Conservation (phyloP, 805 yeast genomes). For the Hanseniaspora meyeri region DNA sequence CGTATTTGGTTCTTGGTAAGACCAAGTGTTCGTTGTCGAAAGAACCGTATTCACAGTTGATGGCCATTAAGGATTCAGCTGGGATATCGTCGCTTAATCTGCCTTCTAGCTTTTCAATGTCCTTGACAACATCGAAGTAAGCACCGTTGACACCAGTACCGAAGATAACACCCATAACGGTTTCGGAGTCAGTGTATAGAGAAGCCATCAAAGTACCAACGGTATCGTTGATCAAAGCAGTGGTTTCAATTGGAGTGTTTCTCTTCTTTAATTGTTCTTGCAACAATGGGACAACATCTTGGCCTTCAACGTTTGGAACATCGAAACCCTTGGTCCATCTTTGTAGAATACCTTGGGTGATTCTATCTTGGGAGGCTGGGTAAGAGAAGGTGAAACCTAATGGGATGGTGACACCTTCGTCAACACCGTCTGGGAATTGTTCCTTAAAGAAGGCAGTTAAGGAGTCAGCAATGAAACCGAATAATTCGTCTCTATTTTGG, state of each 20-base stretch:
- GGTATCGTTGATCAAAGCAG: constrained; percentile 91
- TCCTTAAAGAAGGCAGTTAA: constrained; percentile 57
- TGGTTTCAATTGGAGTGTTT: constrained; percentile 68
- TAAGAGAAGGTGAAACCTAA: constrained; percentile 92
- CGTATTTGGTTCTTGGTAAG: constrained; percentile 85
- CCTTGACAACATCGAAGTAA: constrained; percentile 63
- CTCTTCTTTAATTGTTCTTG: constrained; percentile 56
- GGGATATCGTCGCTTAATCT: constrained; percentile 50
- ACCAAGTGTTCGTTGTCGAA: constrained; percentile 79
- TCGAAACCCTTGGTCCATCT: constrained; percentile 98
- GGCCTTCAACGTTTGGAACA: constrained; percentile 84
- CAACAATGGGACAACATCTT: constrained; percentile 85
- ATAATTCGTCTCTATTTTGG: constrained; percentile 52
- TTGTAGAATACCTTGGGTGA: constrained; percentile 77
- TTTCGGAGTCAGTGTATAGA: constrained; percentile 74
- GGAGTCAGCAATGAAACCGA: constrained; percentile 76
- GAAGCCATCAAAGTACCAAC: constrained; percentile 96
- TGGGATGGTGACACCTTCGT: constrained; percentile 40
- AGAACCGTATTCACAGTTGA: constrained; percentile 97
- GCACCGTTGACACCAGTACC: constrained; percentile 99
- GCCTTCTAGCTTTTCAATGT: constrained; percentile 74
- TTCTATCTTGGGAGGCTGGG: constrained; percentile 74
- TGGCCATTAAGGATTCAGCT: constrained; percentile 69
- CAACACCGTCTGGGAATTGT: constrained; percentile 56
- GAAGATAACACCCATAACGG: constrained; percentile 89